Conservation (phyloP, 176 grass and related monocot species). For the Raddia distichophylla region DNA sequence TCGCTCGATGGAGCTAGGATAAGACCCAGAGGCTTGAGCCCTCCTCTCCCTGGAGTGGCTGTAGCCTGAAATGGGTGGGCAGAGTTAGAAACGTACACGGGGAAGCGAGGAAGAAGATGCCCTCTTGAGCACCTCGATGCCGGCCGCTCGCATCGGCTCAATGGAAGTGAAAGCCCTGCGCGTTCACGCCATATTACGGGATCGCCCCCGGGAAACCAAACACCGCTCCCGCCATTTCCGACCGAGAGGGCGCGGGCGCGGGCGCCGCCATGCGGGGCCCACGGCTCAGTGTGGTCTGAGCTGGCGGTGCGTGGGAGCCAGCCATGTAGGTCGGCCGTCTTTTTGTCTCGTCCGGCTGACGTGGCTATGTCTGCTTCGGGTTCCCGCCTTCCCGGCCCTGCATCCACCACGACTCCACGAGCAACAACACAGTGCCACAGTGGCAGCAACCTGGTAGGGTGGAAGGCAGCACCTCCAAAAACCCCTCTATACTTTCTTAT, state of each 20-base stretch:
- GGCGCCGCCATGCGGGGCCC: slow-evolving; percentile 23
- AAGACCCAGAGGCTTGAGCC: not conserved
- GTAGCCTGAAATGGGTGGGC: slow-evolving; percentile 13
- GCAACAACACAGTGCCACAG: too few species aligned
- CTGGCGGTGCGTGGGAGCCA: slow-evolving; percentile 43
- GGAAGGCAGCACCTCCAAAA: too few species aligned
- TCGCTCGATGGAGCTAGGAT: not conserved
- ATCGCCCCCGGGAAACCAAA: slow-evolving; percentile 13
- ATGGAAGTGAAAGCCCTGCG: not conserved
- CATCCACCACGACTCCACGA: too few species aligned
- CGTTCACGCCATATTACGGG: slow-evolving; percentile 7
- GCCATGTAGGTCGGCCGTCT: slow-evolving; percentile 9
- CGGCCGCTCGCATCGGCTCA: not conserved
- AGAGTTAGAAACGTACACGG: slow-evolving; percentile 36
- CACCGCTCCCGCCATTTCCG: slow-evolving; percentile 52
- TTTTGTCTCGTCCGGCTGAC: slow-evolving; percentile 47
- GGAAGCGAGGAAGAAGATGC: slow-evolving; percentile 17
- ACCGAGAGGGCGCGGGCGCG: not conserved
- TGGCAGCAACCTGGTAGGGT: too few species aligned
- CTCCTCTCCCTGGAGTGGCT: not conserved
- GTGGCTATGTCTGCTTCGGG: not conserved
- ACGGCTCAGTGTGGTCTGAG: slow-evolving; percentile 17
- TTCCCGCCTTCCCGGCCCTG: slow-evolving; percentile 18
- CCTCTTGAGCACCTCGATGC: not conserved
- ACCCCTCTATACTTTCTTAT: too few species aligned